Conservation (phyloP, 2,329 filamentous ascomycete genomes). For the Geosmithia putterillii region DNA sequence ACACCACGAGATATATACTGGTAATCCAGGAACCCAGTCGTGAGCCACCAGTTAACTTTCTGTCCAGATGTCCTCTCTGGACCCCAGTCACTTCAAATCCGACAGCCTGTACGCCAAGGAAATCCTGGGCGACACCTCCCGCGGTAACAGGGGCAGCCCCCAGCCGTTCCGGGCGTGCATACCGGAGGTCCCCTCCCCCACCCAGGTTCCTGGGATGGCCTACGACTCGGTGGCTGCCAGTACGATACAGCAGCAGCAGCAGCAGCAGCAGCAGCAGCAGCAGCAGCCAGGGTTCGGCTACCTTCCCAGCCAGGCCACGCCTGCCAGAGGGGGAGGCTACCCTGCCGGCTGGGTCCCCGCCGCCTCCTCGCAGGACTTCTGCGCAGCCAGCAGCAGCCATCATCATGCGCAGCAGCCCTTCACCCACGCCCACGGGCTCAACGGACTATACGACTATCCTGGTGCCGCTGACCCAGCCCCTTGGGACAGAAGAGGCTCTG, state of each 20-base stretch:
- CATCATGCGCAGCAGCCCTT: no score
- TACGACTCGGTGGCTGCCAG: no score
- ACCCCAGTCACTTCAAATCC: background rate
- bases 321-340: background rate
- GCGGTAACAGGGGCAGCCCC: no score
- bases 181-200: background rate
- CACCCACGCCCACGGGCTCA: no score
- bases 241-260: no score
- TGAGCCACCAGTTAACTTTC: background rate
- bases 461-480: background rate
- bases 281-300: background rate
- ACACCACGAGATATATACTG: no score
- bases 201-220: background rate
- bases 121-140: background rate
- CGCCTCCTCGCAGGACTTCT: no score
- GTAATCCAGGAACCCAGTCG: no score
- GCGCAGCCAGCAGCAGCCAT: no score
- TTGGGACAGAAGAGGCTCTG: background rate
- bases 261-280: background rate
- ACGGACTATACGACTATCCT: background rate
- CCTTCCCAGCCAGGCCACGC: background rate
- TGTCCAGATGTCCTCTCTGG: background rate
- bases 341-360: no score
- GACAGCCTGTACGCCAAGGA: background rate
- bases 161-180: slow-evolving; percentile 21